Percentiles rank a stretch among this genome's conserved stretches.
phyloP scores from a whole-genome alignment of 2,329 filamentous ascomycete genomes.

The Dactylellina parvicollis region DNA sequence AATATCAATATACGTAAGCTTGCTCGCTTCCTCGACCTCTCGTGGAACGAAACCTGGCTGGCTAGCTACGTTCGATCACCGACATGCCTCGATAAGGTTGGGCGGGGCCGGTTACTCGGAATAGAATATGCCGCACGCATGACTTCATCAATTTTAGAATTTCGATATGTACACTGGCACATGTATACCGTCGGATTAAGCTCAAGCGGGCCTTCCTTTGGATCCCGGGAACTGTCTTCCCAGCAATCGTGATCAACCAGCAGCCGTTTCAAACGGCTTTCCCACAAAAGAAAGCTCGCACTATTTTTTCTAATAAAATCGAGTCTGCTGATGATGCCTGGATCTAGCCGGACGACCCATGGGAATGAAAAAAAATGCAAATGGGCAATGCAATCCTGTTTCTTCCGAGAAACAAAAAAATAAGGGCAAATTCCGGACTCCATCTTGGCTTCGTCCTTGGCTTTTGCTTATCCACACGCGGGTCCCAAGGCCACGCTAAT shows the following conservation, averaged over 20 bases:
- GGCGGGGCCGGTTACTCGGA: conserved; percentile 52
- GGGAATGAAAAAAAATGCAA: too few relatives aligned
- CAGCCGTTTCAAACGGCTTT: too few relatives aligned
- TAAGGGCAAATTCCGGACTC: conserved; percentile 51
- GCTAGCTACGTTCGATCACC: conserved; percentile 42
- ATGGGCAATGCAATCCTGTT: conserved; percentile 19
- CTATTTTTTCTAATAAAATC: too few relatives aligned
- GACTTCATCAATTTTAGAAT: conserved; percentile 16
- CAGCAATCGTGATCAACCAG: too few relatives aligned
- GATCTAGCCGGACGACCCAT: too few relatives aligned
- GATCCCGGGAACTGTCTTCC: too few relatives aligned
- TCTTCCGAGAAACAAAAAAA: conserved; percentile 19
- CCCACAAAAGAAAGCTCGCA: too few relatives aligned
- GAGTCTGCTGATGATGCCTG: too few relatives aligned
- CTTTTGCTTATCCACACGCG: conserved; percentile 49
- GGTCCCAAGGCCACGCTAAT: conserved; percentile 51
- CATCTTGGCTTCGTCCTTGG: conserved; percentile 46
- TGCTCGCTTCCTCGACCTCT: conserved; percentile 47
- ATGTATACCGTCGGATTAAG: too few relatives aligned
- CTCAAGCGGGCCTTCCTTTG: too few relatives aligned
- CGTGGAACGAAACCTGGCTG: conserved; percentile 33
- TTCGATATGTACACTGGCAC: background rate
- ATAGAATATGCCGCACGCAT: conserved; percentile 51
- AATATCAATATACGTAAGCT: conserved; percentile 49
- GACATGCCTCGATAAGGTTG: conserved; percentile 50